Percentiles rank a stretch among this genome's conserved stretches.
Evolutionary conservation across 1,139 yeast genomes (phyloP).

Genomic region (Suhomyces wounanorum): DNA sequence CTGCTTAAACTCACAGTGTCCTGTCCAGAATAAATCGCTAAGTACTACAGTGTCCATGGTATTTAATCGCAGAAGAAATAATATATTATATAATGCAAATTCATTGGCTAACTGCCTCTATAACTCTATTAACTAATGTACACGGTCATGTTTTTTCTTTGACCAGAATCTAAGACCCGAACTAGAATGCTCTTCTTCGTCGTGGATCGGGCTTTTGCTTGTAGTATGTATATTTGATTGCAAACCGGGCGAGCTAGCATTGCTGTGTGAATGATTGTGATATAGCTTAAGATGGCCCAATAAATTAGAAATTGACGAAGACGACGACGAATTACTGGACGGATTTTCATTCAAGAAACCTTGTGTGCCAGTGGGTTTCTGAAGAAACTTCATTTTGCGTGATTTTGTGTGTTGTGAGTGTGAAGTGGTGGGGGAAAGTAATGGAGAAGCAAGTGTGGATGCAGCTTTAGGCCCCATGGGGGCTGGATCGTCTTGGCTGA

Average conservation of each 20-base stretch:
- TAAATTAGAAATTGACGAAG: conserved; percentile 29
- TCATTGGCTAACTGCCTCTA: conserved; percentile 6
- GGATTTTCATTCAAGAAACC: conserved; percentile 3
- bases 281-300: conserved; percentile 31
- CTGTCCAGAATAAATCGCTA: no score
- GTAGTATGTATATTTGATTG: conserved; percentile 9
- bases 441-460: conserved; percentile 12
- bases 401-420: conserved; percentile 2
- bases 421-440: conserved; percentile 14
- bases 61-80: no score
- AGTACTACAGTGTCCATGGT: no score
- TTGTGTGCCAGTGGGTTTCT: conserved; percentile 7
- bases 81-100: not conserved
- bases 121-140: conserved; percentile 9
- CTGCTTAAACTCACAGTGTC: no score
- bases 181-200: conserved; percentile 6
- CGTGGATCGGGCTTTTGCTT: conserved; percentile 8
- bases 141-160: conserved; percentile 15
- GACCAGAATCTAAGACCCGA: conserved; percentile 18
- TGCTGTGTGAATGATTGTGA: conserved; percentile 10
- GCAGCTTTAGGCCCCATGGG: conserved; percentile 9
- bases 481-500: not conserved
- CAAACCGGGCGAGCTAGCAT: conserved; percentile 7
- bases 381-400: conserved; percentile 12
- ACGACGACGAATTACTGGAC: conserved; percentile 17